Base-by-base conservation (phyloP, 441 rosid genomes). In the Bruguiera hainesii region DNA sequence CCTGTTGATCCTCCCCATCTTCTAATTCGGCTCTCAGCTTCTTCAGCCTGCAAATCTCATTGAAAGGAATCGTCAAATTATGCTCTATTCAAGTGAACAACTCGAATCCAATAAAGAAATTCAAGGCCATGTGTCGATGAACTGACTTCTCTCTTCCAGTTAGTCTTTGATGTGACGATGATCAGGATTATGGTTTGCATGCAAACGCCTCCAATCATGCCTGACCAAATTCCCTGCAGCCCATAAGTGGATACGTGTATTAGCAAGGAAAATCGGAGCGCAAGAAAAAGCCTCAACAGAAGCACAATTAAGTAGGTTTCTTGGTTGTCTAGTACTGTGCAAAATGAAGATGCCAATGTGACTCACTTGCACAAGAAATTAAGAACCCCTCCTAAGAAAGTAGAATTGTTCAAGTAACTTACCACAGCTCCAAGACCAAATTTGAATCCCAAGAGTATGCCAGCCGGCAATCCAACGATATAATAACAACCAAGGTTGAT, bases 141-240 rank as follows among this genome's bases (percentile, higher is more conserved):
- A 63, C 80, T 63, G 18, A 93, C 98, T 81, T 90, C 97, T 78
- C 51, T 85, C 33, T 71, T 79, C 96, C 96, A 93, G 73, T 90
- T 85, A 48, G 94, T 90, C 26, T 74, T 37, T 67, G 89, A 81
- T 67, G 90, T 84, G 61, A 90, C 70, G 35, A 84, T 75, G 49
- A 87, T 72, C 76, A 87, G 73, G 65, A 86, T 83, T 65, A 85
- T n/a, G 61, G 96, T 93, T 67, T 93, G 98, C 70, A 93, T 78
- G 51, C 71, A 70, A 51, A 87, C 83, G 52, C 97, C 97, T 31
- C 87, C 96, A 25, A 87, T 83, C 97, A 90, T 90, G 29, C 98
- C 98, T 19, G 92, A 86, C 97, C 98, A 93, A 65, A 93, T 81
- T 51, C 97, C 96, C 98, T 93, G 81, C 69, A 78, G 33, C 0